Evolutionary conservation across 2,329 filamentous ascomycete genomes (phyloP), one percentile per base, ranked within the genome.

Genomic region (Calonectria pseudoreteaudii): DNA sequence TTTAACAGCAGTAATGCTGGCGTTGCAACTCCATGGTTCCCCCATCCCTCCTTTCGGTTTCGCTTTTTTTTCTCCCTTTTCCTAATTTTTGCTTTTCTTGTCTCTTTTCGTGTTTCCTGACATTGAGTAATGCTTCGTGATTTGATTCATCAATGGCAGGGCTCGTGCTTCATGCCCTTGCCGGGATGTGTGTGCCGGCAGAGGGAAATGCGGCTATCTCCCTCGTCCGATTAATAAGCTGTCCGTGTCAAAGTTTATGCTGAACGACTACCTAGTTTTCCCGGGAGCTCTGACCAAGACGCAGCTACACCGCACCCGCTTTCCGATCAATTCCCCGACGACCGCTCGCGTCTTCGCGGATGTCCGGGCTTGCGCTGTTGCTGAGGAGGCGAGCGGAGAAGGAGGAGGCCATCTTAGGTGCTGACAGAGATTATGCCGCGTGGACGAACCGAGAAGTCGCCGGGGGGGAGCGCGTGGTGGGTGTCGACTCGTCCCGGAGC

Each of bases 21-120:
- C 56, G 67, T 70, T 74, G 58, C 73, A 66, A 78, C 71, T 73
- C 74, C 66, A 60, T 14, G n/a, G 11, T 60, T 58, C n/a, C 23
- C 68, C 41, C 36, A n/a, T 18, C 44, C 16, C 47, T n/a, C n/a
- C 9, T 31, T 26, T 47, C 60, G 18, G 47, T 16, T 47, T 47
- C 8, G 36, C 28, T 18, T 69, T 47, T 28, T 38, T 44, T 5
- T 18, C n/a, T n/a, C n/a, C 28, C 14, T 20, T 44, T 26, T 47
- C 26, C n/a, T n/a, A n/a, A n/a, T n/a, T n/a, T n/a, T n/a, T 31
- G 13, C 16, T 44, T 23, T 18, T 23, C 30, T 47, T 52, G 10
- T 18, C 67, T 41, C 20, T 31, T 44, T 9, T 28, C 38, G 56
- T 62, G 56, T 38, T 38, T 13, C 56, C 36, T 62, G 8, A 28